Base-by-base conservation (phyloP, 106 monocot genomes). In the Dioscorea zingiberensis region DNA sequence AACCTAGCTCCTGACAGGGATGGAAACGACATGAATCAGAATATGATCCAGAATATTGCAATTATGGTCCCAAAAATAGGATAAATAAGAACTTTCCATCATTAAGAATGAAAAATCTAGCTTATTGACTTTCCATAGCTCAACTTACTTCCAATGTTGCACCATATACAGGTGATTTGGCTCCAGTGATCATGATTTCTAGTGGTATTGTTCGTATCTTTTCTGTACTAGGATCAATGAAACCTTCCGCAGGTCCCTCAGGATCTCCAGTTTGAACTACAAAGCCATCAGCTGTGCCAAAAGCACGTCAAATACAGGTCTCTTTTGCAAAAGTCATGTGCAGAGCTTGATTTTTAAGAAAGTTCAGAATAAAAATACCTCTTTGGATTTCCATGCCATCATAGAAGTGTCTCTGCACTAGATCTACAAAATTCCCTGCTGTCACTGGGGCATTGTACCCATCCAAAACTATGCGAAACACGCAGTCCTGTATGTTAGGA, bases 361-460 rank as follows among this genome's bases (percentile, higher is more conserved):
- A 14, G 7, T 27, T 67, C 11, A 17, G 21, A 53, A 27, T n/a
- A 54, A 55, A 58, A 58, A 18, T 75, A 98, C 97, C 84, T 80
- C 97, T 83, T 82, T 98, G 97, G 55, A 98, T 98, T 70, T 92
- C 97, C 97, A 98, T 98, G 70, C 97, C 92, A 78, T 98, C 92
- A 69, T 98, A 98, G 73, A 98, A 98, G 47, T 92, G 88, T 64
- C 97, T 80, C 64, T 98, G 81, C 53, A 92, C 91, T 73, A 98
- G 73, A 60, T 98, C 97, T 15, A 98, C 32, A 30, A 92, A 98
- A 55, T 98, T 98, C 8, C 97, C 97, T 21, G 97, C 81, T 30
- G 97, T 98, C 15, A 98, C 89, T 13, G 97, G 97, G 32, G 97
- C 92, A 80, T 80, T 98, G 63, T 88, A 98, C 21, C 97, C 97